These are phyloP conservation scores for Atkinsonella hypoxylon DNA, from an alignment of 2,329 filamentous ascomycete species.

Conservation along the genomic window DNA sequence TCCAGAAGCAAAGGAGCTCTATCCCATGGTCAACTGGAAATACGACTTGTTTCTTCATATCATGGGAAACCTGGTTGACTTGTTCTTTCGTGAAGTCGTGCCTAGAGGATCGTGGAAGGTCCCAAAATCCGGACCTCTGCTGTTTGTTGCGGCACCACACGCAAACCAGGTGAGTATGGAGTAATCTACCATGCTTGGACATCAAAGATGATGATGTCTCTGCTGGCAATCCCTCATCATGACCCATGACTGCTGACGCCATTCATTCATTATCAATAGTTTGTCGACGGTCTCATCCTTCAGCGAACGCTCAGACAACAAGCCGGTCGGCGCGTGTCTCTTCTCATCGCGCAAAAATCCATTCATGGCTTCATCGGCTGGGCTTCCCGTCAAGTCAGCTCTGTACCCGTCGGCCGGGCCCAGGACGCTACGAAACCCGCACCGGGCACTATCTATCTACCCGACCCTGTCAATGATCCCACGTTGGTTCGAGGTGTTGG, in stretches of 20 bases:
- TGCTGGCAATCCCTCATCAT: no score
- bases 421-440: constrained; percentile 78
- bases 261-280: constrained; percentile 41
- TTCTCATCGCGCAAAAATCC: constrained; percentile 90
- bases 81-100: constrained; percentile 97
- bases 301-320: constrained; percentile 84
- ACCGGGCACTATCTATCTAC: constrained; percentile 72
- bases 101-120: constrained; percentile 93
- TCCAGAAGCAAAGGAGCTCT: constrained; percentile 39
- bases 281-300: constrained; percentile 88
- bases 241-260: neutral
- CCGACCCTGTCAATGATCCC: constrained; percentile 76
- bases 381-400: constrained; percentile 72
- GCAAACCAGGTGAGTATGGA: constrained; percentile 82
- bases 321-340: constrained; percentile 77
- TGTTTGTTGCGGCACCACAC: constrained; percentile 94
- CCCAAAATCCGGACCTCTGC: constrained; percentile 73
- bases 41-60: constrained; percentile 70
- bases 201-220: no score
- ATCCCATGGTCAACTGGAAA: constrained; percentile 60
- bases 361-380: constrained; percentile 89
- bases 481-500: constrained; percentile 66
- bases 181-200: neutral
- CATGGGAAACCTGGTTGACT: constrained; percentile 75
- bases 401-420: constrained; percentile 85